Percentiles rank a stretch among this genome's conserved stretches.
Conservation (phyloP, 495 filamentous ascomycete species). For the Chlorociboria aeruginascens region DNA sequence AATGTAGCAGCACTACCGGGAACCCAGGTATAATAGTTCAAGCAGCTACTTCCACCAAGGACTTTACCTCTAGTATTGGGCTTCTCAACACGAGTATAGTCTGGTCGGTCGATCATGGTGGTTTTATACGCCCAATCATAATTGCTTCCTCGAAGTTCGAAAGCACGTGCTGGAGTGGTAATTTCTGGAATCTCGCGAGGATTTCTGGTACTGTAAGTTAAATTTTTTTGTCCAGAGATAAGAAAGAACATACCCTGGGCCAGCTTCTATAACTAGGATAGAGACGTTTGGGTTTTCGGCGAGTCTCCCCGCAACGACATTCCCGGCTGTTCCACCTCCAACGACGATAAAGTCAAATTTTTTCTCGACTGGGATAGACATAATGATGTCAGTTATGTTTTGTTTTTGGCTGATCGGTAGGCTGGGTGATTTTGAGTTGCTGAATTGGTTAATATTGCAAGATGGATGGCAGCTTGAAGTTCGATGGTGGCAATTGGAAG, state of each 20-base stretch:
- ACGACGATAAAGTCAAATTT: slow-evolving; percentile 35
- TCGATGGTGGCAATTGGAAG: too few relatives aligned
- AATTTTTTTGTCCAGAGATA: too few relatives aligned
- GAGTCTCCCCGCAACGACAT: slow-evolving; percentile 53
- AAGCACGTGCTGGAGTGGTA: slow-evolving; percentile 31
- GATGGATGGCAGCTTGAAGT: too few relatives aligned
- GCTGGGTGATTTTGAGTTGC: too few relatives aligned
- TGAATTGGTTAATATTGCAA: too few relatives aligned
- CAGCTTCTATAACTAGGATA: slow-evolving; percentile 35
- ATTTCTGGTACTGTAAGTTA: slow-evolving; percentile 13
- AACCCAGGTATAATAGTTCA: slow-evolving; percentile 37
- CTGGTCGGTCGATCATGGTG: slow-evolving; percentile 47
- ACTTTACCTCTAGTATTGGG: slow-evolving; percentile 45
- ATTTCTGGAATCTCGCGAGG: slow-evolving; percentile 29
- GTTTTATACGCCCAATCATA: slow-evolving; percentile 55
- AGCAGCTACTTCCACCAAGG: slow-evolving; percentile 37
- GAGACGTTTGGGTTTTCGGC: slow-evolving; percentile 31
- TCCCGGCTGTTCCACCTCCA: slow-evolving; percentile 65
- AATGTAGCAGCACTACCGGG: slow-evolving; percentile 25
- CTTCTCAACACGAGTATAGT: slow-evolving; percentile 51
- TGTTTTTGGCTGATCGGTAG: too few relatives aligned
- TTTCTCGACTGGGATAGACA: not conserved
- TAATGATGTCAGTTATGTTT: not conserved
- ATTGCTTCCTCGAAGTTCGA: slow-evolving; percentile 31
- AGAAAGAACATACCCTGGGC: slow-evolving; percentile 14